Evolutionary conservation across 1,284 basidiomycete genomes (phyloP), one percentile per base, ranked within the genome.

Genomic region (Malassezia dermatis): DNA sequence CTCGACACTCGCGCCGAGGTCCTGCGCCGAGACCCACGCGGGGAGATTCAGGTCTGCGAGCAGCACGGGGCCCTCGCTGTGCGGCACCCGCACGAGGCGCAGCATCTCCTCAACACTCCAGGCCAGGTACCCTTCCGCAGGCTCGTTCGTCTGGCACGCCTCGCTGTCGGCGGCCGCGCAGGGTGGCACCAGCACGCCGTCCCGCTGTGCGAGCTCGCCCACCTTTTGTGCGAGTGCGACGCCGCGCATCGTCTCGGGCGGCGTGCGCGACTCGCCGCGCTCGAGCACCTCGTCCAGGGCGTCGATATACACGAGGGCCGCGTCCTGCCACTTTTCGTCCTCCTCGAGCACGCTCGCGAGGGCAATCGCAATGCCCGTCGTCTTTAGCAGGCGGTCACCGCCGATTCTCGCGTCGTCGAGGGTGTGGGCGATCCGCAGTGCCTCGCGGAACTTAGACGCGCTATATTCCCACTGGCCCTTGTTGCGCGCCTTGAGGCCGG

Each of bases 31-130:
- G 1, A 75, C 63, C 75, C 74, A 76, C 2, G 64, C 40, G 3
- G 75, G 75, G 13, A 75, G 61, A n/a, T 65, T 60, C 12, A 76
- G 60, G 45, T 76, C 75, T 2, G 64, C 59, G 1, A 73, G 53
- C 1, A 64, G 42, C 19, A 71, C 54, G 11, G 62, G 63, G 5
- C 26, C 56, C 13, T 48, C 43, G 30, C 8, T 17, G 31, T 4
- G 34, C 23, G 19, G 31, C 40, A 13, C 41, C 12, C 28, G 46
- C 45, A 48, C 32, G 4, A 73, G 58, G 5, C 62, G 48, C 41
- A 72, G 58, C 19, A 72, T 60, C 58, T 73, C 72, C 35, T 69
- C 68, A 21, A 76, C 69, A 51, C 68, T 71, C 75, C 75, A 76
- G 0, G 64, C 60, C n/a, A 75, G 53, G 59, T 69, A 67, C 24